Evolutionary conservation across 2,329 filamentous ascomycete species (phyloP).

Genomic region (Penicillium concentricum): DNA sequence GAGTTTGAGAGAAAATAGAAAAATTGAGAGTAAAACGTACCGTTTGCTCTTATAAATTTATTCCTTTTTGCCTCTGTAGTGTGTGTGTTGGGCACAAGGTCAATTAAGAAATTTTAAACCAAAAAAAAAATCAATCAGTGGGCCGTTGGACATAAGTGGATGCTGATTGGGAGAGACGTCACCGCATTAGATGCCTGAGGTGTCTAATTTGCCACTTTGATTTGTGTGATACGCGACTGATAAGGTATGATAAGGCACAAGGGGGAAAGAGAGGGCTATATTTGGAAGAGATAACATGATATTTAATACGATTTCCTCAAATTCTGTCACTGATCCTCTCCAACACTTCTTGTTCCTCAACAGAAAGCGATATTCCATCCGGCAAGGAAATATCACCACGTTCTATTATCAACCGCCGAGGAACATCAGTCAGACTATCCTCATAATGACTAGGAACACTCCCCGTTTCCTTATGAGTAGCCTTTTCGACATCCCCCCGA

Average conservation of each 20-base stretch:
- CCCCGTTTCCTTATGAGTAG: constrained; percentile 16
- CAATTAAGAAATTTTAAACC: not conserved
- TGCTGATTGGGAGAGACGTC: constrained; percentile 12
- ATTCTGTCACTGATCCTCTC: constrained; percentile 36
- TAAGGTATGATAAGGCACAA: not conserved
- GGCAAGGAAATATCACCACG: constrained; percentile 33
- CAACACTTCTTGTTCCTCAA: constrained; percentile 34
- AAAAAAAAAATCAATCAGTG: constrained; percentile 15
- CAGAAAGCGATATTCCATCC: constrained; percentile 34
- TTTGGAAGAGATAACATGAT: not conserved
- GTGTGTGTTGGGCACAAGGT: not conserved
- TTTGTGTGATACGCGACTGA: constrained; percentile 6
- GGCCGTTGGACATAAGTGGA: not conserved
- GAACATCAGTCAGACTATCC: constrained; percentile 23
- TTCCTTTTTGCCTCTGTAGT: not conserved
- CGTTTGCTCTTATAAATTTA: not conserved
- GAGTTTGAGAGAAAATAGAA: not conserved
- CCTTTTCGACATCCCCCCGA: constrained; percentile 20
- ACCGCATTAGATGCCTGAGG: constrained; percentile 5
- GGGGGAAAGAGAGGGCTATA: not conserved
- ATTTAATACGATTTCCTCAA: constrained; percentile 12
- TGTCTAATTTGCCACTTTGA: constrained; percentile 5
- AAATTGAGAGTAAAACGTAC: not conserved
- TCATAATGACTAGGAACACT: constrained; percentile 21
- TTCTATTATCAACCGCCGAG: constrained; percentile 31